These are phyloP conservation scores for Sclerotiophoma versabilis DNA, from an alignment of 2,329 filamentous ascomycete genomes.

Conservation along the genomic window DNA sequence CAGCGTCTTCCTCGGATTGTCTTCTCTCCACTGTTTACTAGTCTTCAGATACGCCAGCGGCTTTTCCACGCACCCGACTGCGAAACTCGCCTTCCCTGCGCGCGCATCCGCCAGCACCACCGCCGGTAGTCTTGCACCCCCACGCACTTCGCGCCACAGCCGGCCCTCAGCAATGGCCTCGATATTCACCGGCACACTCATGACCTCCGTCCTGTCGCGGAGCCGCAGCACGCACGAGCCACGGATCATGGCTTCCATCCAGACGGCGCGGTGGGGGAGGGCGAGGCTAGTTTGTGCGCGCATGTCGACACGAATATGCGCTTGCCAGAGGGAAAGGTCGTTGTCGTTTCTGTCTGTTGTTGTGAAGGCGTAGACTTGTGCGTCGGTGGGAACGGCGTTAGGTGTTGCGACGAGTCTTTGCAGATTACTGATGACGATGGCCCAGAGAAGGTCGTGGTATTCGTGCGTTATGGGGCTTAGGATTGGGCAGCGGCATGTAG, in stretches of 20 bases:
- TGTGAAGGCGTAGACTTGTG: neutral
- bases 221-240: neutral
- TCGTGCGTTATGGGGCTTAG: neutral
- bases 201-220: neutral
- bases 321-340: neutral
- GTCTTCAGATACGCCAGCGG: neutral
- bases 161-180: neutral
- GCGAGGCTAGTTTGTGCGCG: neutral
- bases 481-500: neutral
- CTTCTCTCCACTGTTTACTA: neutral
- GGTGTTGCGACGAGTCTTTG: neutral
- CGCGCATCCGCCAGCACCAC: neutral
- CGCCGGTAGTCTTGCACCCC: neutral
- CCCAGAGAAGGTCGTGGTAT: neutral
- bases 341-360: neutral
- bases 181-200: neutral
- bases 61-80: neutral
- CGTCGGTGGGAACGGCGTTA: neutral
- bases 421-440: neutral
- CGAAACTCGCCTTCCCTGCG: neutral
- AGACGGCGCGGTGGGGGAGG: neutral
- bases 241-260: neutral
- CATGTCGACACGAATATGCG: neutral
- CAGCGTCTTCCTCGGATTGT: neutral
- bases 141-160: neutral